Evolutionary conservation across 2,329 filamentous ascomycete species (phyloP).

Genomic region (Aspergillus cejpii): DNA sequence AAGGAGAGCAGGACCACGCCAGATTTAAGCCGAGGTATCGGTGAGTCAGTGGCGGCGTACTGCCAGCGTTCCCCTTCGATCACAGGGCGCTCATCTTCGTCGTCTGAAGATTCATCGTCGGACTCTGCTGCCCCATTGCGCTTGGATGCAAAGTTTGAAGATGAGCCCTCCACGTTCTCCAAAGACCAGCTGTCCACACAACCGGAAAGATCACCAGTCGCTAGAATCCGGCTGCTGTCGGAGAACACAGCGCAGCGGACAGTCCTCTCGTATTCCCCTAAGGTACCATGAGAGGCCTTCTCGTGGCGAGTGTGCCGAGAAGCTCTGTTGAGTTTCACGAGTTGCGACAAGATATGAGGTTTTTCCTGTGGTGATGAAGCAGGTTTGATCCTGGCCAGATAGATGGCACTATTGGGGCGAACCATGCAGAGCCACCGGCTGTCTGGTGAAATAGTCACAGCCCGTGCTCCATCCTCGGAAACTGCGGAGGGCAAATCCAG

Average conservation of each 20-base stretch:
- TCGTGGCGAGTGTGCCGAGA: constrained; percentile 28
- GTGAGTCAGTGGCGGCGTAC: constrained; percentile 61
- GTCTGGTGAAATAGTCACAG: constrained; percentile 50
- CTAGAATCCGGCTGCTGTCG: constrained; percentile 69
- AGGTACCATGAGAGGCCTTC: constrained; percentile 56
- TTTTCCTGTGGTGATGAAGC: constrained; percentile 39
- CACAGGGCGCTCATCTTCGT: constrained; percentile 43
- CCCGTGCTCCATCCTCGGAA: constrained; percentile 58
- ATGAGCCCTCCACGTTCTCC: constrained; percentile 45
- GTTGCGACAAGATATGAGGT: constrained; percentile 42
- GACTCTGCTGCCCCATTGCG: constrained; percentile 43
- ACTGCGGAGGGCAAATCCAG: constrained; percentile 57
- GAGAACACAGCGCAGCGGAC: constrained; percentile 73
- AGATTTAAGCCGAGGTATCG: constrained; percentile 62
- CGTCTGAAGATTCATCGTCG: constrained; percentile 45
- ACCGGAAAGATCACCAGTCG: constrained; percentile 72
- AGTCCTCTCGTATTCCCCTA: constrained; percentile 69
- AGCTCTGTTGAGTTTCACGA: constrained; percentile 37
- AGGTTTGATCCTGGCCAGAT: constrained; percentile 46
- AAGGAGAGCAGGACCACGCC: constrained; percentile 65
- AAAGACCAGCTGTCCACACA: constrained; percentile 83
- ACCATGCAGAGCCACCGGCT: constrained; percentile 45
- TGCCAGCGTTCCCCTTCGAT: constrained; percentile 64
- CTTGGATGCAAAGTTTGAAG: constrained; percentile 32
- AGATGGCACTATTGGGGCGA: constrained; percentile 55